Conservation (phyloP, 73 alveolate species). For the Symbiodinium natans region DNA sequence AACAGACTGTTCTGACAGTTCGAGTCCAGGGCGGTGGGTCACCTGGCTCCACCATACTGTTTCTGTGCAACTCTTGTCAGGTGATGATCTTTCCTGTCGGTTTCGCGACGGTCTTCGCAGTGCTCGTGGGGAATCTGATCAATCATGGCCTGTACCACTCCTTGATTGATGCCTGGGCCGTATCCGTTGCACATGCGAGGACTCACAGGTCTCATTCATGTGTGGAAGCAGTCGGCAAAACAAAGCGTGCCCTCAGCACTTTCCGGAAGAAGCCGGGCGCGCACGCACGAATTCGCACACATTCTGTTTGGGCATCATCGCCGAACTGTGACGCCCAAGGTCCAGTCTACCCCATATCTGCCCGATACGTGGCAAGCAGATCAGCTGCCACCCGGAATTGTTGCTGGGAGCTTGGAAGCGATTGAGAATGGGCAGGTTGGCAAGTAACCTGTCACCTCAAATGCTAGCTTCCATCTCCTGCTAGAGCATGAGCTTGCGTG, state of each 20-base stretch:
- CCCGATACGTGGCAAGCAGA: slow-evolving; percentile 70
- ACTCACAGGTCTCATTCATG: no score
- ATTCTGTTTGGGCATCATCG: no score
- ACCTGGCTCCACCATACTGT: not conserved
- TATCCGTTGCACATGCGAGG: no score
- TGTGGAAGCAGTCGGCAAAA: no score
- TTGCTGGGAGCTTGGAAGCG: not conserved
- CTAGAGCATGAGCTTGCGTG: no score
- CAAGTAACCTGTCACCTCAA: no score
- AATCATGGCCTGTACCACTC: slow-evolving; percentile 89
- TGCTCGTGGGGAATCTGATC: slow-evolving; percentile 64
- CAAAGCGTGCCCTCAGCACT: no score
- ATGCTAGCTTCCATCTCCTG: no score
- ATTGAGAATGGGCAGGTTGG: no score
- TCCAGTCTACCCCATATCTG: slow-evolving; percentile 65
- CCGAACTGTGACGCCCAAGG: slow-evolving; percentile 26
- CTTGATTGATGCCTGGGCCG: slow-evolving; percentile 49
- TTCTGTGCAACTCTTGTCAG: not conserved
- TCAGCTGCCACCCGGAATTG: slow-evolving; percentile 68
- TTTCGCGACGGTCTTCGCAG: slow-evolving; percentile 72
- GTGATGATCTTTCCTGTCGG: slow-evolving; percentile 86
- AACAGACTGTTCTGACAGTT: not conserved
- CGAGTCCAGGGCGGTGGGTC: not conserved
- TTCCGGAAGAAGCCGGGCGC: no score
- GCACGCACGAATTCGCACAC: no score